These are phyloP conservation scores for Immersiporthe knoxdaviesiana DNA, from an alignment of 2,329 filamentous ascomycete genomes.

Conservation along the genomic window DNA sequence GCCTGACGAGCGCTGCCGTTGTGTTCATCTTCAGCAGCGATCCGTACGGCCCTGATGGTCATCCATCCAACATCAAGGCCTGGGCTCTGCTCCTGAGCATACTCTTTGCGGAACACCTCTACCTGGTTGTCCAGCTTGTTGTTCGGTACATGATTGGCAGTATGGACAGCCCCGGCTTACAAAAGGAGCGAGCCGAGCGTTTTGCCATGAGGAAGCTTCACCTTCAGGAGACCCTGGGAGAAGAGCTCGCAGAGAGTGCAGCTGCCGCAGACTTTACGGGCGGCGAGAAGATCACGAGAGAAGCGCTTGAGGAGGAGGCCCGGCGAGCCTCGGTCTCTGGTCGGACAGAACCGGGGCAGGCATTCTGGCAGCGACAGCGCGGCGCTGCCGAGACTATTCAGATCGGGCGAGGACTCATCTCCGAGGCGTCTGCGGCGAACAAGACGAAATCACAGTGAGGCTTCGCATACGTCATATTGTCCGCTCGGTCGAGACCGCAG, in stretches of 20 bases:
- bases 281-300: slow-evolving; percentile 66
- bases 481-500: neutral
- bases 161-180: slow-evolving; percentile 82
- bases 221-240: slow-evolving; percentile 71
- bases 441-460: slow-evolving; percentile 26
- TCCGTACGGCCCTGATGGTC: slow-evolving; percentile 65
- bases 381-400: slow-evolving; percentile 61
- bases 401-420: slow-evolving; percentile 58
- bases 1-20: slow-evolving; percentile 82
- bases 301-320: slow-evolving; percentile 66
- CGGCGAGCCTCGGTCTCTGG: slow-evolving; percentile 53
- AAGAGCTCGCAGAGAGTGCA: slow-evolving; percentile 55
- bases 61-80: slow-evolving; percentile 70
- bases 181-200: slow-evolving; percentile 81
- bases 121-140: slow-evolving; percentile 74
- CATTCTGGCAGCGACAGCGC: slow-evolving; percentile 66
- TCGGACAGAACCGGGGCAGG: slow-evolving; percentile 55
- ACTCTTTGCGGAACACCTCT: slow-evolving; percentile 86
- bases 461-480: neutral
- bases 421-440: slow-evolving; percentile 40
- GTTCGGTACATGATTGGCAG: slow-evolving; percentile 76
- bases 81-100: slow-evolving; percentile 84
- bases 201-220: slow-evolving; percentile 80
- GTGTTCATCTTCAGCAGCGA: slow-evolving; percentile 85
- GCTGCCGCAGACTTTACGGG: slow-evolving; percentile 51